Evolutionary conservation across 2,329 filamentous ascomycete genomes (phyloP), one percentile per base, ranked within the genome.

Genomic region (Albifimbria verrucaria): DNA sequence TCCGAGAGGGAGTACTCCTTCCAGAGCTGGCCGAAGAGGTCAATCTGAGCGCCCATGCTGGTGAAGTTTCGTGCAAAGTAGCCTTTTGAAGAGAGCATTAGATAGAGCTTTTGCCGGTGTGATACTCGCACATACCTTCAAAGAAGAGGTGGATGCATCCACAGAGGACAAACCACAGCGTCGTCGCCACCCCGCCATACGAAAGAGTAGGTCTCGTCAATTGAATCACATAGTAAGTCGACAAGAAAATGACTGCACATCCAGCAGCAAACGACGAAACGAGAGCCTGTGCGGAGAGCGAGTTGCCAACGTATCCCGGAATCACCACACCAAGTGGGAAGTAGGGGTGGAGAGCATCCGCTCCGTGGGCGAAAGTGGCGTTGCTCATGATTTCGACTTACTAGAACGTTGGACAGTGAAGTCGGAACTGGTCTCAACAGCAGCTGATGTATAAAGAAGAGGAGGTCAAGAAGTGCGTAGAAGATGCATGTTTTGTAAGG

Each of bases 91-190:
- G 20, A 43, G 24, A 51, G n/a, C 15, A 25, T 36, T 9, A 21
- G 17, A 32, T n/a, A n/a, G n/a, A n/a, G n/a, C n/a, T n/a, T n/a
- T n/a, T n/a, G n/a, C n/a, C n/a, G n/a, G n/a, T 4, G 9, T 23
- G 36, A 21, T 39, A 18, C 7, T 17, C 41, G 12, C n/a, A 52
- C 36, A 23, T 57, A 70, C 69, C 72, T 60, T 78, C 75, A 39
- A 77, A 71, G 57, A 74, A 68, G 21, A 73, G 50, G 56, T 76
- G 73, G 55, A 75, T 76, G 56, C 59, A 80, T 67, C 73, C 81
- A 78, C 87, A 89, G 15, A 93, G 76, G 21, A 87, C 79, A 68
- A 92, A 92, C 90, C 90, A 93, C 70, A 90, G 70, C 21, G 87
- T 81, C 4, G 80, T 81, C 12, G 79, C 60, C 45, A 83, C 75